Base-by-base conservation (phyloP, 2,329 filamentous ascomycete species). In the Epichloe uncinata region DNA sequence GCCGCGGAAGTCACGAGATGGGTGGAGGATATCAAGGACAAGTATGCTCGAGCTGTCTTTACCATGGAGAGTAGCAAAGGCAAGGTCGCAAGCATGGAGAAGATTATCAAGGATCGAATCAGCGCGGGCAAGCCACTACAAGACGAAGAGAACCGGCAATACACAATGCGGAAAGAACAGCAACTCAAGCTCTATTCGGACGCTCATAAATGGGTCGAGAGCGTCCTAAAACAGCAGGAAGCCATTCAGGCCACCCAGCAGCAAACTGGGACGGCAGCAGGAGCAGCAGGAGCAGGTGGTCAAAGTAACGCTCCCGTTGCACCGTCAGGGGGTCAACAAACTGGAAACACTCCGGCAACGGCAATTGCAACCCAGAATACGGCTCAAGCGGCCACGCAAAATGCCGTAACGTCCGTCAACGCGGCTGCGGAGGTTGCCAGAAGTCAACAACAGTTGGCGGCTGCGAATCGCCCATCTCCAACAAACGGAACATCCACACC, bases 41-140 rank as follows among this genome's bases (percentile, higher is more conserved):
- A 67, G 49, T 77, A 79, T 51, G 64, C 66, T 0, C 64, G 71
- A 38, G 74, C 72, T 0, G 59, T 80, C 5, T 62, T 71, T 54
- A 66, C 69, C 2, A 77, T 79, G 67, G 75, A 79, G 37, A 63
- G 55, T 9, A 64, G 67, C 3, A 69, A 71, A 11, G 58, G 54
- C n/a, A 66, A 68, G 44, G 58, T 76, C 4, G 61, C 61, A 2
- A 61, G 61, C 46, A 61, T 77, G 48, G 73, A 78, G 11, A 63
- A 63, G 43, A 53, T 64, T 3, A 60, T 70, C 18, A 69, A 70
- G 45, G 69, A 73, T 16, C 64, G 73, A 20, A 61, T 65, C 13
- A 63, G 69, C 3, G 68, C 68, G 22, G 72, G 72, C 3, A 69
- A 67, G 18, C 63, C 69, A 0, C 60, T 77, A 12, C 68, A 65